Percentiles rank a stretch among this genome's conserved stretches.
These are phyloP conservation scores for Volvariella volvacea DNA, from an alignment of 1,284 basidiomycete species.

Conservation along the genomic window DNA sequence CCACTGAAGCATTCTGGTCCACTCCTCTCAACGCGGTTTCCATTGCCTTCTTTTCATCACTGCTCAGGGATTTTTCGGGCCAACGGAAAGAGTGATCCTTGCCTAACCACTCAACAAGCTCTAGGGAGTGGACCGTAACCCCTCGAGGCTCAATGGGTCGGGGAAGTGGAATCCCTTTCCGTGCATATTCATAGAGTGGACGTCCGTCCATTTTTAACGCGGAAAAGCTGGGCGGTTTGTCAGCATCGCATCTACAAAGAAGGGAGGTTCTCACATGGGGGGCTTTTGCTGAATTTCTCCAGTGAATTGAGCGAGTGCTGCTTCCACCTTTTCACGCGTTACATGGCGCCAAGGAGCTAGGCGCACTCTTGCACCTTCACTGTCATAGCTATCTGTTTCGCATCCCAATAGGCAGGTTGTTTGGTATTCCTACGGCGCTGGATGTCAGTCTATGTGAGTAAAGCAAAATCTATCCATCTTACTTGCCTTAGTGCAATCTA, in stretches of 20 bases:
- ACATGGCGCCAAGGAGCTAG: constrained; percentile 81
- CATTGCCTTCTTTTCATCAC: constrained; percentile 67
- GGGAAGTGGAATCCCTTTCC: constrained; percentile 84
- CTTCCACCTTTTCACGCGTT: constrained; percentile 71
- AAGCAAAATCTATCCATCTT: background rate
- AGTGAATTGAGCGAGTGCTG: constrained; percentile 69
- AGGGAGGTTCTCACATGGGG: constrained; percentile 65
- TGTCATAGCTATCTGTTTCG: constrained; percentile 94
- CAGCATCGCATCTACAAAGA: constrained; percentile 9
- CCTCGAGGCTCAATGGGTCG: constrained; percentile 88
- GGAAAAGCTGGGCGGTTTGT: constrained; percentile 67
- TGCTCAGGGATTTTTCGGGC: constrained; percentile 66
- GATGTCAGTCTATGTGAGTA: constrained; percentile 11
- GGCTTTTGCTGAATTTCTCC: constrained; percentile 89
- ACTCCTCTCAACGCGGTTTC: constrained; percentile 52
- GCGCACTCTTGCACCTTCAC: constrained; percentile 74
- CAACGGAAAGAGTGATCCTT: constrained; percentile 58
- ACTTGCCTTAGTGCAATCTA: constrained; percentile 88
- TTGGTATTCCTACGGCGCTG: constrained; percentile 69
- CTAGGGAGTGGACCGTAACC: constrained; percentile 77
- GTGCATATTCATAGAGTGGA: constrained; percentile 94
- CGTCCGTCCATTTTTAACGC: constrained; percentile 98
- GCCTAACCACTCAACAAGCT: constrained; percentile 68
- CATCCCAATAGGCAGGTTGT: constrained; percentile 90
- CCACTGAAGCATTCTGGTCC: constrained; percentile 25